A percentile compares a stretch with the other conserved stretches of the same genome.
These are phyloP conservation scores for Xylaria palmicola DNA, from an alignment of 495 filamentous ascomycete genomes.

Conservation along the genomic window DNA sequence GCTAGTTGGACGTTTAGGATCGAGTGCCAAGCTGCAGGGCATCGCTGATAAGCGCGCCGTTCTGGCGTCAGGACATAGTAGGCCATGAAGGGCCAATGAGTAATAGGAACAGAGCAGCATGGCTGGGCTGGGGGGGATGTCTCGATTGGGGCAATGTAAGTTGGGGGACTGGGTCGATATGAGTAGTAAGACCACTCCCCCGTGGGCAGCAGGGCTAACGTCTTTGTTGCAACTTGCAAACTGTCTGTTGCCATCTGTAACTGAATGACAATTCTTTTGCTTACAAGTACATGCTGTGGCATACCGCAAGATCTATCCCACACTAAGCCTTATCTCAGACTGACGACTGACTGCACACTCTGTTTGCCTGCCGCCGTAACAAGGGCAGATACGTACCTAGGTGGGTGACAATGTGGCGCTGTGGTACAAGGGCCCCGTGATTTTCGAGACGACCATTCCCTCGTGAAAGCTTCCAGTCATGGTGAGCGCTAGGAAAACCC, in stretches of 20 bases:
- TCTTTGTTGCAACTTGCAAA: constrained; percentile 1
- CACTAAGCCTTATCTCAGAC: constrained; percentile 16
- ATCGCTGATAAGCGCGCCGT: constrained; percentile 3
- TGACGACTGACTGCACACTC: constrained; percentile 2
- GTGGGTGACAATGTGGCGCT: too few relatives aligned
- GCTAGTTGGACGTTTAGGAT: background rate
- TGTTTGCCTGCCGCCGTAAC: constrained; percentile 13
- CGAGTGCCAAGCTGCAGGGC: background rate
- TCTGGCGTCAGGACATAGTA: background rate
- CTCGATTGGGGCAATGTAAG: background rate
- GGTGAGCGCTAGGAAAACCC: background rate
- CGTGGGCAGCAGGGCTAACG: constrained; percentile 15
- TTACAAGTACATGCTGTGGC: background rate
- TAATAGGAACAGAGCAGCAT: background rate
- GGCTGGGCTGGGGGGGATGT: background rate
- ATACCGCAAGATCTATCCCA: background rate
- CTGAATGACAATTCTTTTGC: constrained; percentile 14
- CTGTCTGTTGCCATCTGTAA: constrained; percentile 10
- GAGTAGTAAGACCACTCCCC: constrained; percentile 5
- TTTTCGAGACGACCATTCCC: constrained; percentile 10
- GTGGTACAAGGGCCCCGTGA: background rate
- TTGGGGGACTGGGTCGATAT: constrained; percentile 3
- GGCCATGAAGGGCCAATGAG: background rate
- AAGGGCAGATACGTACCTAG: background rate
- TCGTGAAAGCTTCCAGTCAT: background rate